A percentile compares a stretch with the other conserved stretches of the same genome.
Conservation (phyloP, 495 filamentous ascomycete genomes). For the Podospora sp. region DNA sequence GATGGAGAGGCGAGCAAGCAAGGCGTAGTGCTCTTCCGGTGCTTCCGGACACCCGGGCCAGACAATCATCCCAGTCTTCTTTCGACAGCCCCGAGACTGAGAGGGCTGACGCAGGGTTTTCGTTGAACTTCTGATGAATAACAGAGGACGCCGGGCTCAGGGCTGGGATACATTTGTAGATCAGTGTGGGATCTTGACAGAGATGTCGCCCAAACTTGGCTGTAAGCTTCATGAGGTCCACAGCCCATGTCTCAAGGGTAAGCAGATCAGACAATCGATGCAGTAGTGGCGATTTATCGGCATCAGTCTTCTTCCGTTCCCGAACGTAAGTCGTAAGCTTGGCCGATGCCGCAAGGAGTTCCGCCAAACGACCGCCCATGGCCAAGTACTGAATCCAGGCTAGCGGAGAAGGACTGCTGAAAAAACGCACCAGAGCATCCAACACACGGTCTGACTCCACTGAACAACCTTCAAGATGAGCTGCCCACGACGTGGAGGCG, state of each 20-base stretch:
- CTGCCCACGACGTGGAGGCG: slow-evolving; percentile 11
- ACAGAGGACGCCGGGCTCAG: slow-evolving; percentile 15
- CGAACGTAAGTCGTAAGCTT: neutral
- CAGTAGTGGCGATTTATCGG: neutral
- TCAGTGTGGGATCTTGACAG: neutral
- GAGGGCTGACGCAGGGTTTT: slow-evolving; percentile 2
- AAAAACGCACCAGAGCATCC: slow-evolving; percentile 17
- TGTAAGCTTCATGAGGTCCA: slow-evolving; percentile 17
- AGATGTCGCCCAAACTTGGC: slow-evolving; percentile 14
- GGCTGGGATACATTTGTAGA: slow-evolving; percentile 20
- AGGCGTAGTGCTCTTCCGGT: neutral
- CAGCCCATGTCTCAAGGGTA: slow-evolving; percentile 5
- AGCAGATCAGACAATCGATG: no score
- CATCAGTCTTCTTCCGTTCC: neutral
- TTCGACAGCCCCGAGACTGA: slow-evolving; percentile 6
- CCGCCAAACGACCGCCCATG: slow-evolving; percentile 15
- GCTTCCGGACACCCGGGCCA: slow-evolving; percentile 6
- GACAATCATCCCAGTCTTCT: slow-evolving; percentile 14
- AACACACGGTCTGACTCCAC: neutral
- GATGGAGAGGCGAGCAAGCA: neutral
- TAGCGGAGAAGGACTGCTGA: slow-evolving; percentile 15
- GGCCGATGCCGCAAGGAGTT: neutral
- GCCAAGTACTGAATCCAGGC: slow-evolving; percentile 22
- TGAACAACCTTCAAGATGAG: slow-evolving; percentile 6
- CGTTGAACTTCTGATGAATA: slow-evolving; percentile 13